phyloP scores from a whole-genome alignment of 331 rosid genomes.

The Saraca asoca region DNA sequence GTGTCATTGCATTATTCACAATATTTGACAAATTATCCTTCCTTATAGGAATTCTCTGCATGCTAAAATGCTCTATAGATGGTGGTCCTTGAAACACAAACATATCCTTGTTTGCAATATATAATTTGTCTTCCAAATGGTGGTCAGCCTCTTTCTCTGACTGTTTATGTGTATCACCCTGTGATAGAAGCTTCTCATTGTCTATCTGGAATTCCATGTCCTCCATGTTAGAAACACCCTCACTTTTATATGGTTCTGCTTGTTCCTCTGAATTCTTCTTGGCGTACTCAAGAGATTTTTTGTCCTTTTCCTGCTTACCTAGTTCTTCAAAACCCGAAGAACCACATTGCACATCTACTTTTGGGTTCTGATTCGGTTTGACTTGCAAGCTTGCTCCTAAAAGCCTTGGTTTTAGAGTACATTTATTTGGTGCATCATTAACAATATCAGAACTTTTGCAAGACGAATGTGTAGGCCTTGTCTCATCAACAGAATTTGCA shows the following conservation, averaged over 20 bases:
- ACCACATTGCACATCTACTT: slow-evolving; percentile 24
- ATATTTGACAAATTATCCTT: slow-evolving; percentile 33
- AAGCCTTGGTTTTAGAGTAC: slow-evolving; percentile 25
- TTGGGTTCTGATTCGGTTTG: slow-evolving; percentile 32
- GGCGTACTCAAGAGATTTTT: slow-evolving; percentile 30
- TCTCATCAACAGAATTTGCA: slow-evolving; percentile 36
- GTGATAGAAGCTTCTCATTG: slow-evolving; percentile 29
- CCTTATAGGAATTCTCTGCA: slow-evolving; percentile 16
- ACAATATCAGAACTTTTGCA: slow-evolving; percentile 32
- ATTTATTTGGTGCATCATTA: slow-evolving; percentile 31
- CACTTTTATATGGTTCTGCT: slow-evolving; percentile 38
- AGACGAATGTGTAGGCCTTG: slow-evolving; percentile 41
- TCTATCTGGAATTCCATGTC: slow-evolving; percentile 32
- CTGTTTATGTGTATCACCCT: slow-evolving; percentile 26
- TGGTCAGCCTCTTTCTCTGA: slow-evolving; percentile 38
- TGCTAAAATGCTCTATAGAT: slow-evolving; percentile 23
- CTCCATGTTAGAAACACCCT: slow-evolving; percentile 35
- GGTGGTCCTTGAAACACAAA: slow-evolving; percentile 33
- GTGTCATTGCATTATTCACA: slow-evolving; percentile 20
- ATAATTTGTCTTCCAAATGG: slow-evolving; percentile 32
- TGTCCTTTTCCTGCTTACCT: slow-evolving; percentile 26
- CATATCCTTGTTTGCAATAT: slow-evolving; percentile 29
- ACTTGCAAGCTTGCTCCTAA: slow-evolving; percentile 34
- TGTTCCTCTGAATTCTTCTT: slow-evolving; percentile 22
- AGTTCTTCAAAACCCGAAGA: slow-evolving; percentile 31